Conservation (phyloP, 352 stramenopile species). For the Phytophthora tubulina region DNA sequence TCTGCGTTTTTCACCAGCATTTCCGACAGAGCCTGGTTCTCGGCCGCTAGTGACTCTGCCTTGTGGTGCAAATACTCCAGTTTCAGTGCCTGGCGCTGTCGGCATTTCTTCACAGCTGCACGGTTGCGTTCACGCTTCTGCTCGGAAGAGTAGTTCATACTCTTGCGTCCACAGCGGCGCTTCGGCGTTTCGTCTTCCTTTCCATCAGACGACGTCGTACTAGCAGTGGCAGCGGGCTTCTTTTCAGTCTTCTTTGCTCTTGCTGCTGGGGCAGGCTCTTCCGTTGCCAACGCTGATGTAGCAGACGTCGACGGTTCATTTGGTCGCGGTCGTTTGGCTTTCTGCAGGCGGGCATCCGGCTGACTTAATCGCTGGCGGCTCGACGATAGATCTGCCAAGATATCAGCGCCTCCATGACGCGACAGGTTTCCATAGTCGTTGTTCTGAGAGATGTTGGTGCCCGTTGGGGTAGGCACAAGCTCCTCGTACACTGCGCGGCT, state of each 20-base stretch:
- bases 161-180: constrained; percentile 81
- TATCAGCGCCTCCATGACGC: neutral
- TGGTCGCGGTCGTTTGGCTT: constrained; percentile 21
- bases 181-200: constrained; percentile 47
- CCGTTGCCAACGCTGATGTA: constrained; percentile 15
- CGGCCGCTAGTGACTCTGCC: constrained; percentile 65
- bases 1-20: constrained; percentile 81
- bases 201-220: neutral
- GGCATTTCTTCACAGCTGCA: constrained; percentile 87
- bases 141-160: constrained; percentile 89
- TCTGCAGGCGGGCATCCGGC: constrained; percentile 15
- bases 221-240: constrained; percentile 3
- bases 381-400: constrained; percentile 1
- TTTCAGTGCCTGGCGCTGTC: constrained; percentile 83
- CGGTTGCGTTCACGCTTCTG: constrained; percentile 88
- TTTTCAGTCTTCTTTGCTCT: constrained; percentile 22
- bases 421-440: constrained; percentile 17
- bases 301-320: constrained; percentile 16
- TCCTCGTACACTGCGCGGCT: constrained; percentile 40
- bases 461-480: constrained; percentile 22
- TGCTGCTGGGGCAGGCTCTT: constrained; percentile 6
- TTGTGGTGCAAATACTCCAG: constrained; percentile 84
- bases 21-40: constrained; percentile 79
- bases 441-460: constrained; percentile 1
- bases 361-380: constrained; percentile 19